phyloP scores from a whole-genome alignment of 2,329 filamentous ascomycete species.

The Ophidiomyces ophidiicola region DNA sequence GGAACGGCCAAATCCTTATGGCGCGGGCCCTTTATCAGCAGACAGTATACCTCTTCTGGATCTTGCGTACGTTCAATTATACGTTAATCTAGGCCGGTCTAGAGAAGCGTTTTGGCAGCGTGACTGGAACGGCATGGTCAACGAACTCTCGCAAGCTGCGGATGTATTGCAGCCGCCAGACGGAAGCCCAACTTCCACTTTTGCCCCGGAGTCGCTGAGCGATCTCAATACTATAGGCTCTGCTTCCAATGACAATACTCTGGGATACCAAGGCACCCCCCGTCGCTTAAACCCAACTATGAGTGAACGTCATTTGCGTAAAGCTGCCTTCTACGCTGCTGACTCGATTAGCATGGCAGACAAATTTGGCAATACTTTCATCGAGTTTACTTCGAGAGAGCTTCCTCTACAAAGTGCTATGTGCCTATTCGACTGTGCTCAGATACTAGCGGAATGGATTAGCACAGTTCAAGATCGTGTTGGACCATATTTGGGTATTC shows the following conservation, averaged over 20 bases:
- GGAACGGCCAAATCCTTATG: constrained; percentile 73
- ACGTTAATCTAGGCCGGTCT: constrained; percentile 80
- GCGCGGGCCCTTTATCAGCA: constrained; percentile 67
- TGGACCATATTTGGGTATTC: constrained; percentile 74
- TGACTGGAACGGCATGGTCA: constrained; percentile 82
- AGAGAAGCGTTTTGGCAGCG: constrained; percentile 92
- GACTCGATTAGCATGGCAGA: constrained; percentile 84
- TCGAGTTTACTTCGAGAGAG: constrained; percentile 70
- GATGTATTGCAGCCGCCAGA: constrained; percentile 65
- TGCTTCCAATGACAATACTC: constrained; percentile 27
- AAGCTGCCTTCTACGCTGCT: constrained; percentile 89
- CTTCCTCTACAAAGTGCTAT: constrained; percentile 81
- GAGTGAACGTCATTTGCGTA: constrained; percentile 76
- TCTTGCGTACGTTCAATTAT: constrained; percentile 80
- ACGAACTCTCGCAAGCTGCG: constrained; percentile 66
- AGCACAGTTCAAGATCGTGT: constrained; percentile 87
- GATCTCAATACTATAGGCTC: constrained; percentile 29
- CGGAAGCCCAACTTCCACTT: constrained; percentile 21
- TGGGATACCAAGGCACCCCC: constrained; percentile 25
- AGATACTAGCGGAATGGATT: constrained; percentile 89
- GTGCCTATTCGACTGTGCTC: constrained; percentile 86
- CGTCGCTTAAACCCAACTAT: constrained; percentile 46
- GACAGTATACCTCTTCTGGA: constrained; percentile 86
- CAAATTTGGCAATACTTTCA: constrained; percentile 71
- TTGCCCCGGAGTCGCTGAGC: constrained; percentile 26